Base-by-base conservation (phyloP, 1,284 basidiomycete genomes). In the Wolfiporia cocos region DNA sequence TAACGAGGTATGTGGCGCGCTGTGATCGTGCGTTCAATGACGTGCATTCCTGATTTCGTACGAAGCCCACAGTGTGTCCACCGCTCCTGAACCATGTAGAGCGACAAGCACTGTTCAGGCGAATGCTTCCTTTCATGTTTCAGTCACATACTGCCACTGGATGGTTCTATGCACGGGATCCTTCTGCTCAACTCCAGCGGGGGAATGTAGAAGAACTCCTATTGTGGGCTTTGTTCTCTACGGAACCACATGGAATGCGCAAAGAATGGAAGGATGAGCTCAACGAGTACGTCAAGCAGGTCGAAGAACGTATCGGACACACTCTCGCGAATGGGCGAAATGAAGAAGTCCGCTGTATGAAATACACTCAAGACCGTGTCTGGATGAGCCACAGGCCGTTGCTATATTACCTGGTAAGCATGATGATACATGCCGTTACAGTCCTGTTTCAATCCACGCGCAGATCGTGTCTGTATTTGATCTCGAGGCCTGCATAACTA, bases 131-230 rank as follows among this genome's bases (percentile, higher is more conserved):
- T 11, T 23, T 19, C 34, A 20, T 36, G 12, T 36, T 11, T 36
- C 5, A 6, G 18, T 20, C 34, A 11, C 5, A 22, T 22, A 36
- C 10, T 19, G 34, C 34, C 18, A 20, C 34, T 7, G 34, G 34
- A 14, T 36, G 34, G 34, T 36, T 33, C 17, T 18, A 33, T 18
- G 32, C 32, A 7, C 9, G 7, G 9, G 17, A 36, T 4, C 20
- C 34, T 18, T 20, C 43, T 26, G 46, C 36, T 2, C 42, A 54
- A 9, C 45, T 72, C 37, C 58, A 58, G 37, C 64, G 62, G 15
- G 59, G 69, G 15, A 74, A 79, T 42, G 55, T 71, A 30, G 40
- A 64, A 4, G 71, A 78, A 31, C 78, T 77, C 76, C 51, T 78
- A 18, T 57, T 76, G 5, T 80, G 76, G 76, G 71, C 73, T 0